These are phyloP conservation scores for Colletotrichum orchidophilum DNA, from an alignment of 2,329 filamentous ascomycete genomes.

Conservation along the genomic window DNA sequence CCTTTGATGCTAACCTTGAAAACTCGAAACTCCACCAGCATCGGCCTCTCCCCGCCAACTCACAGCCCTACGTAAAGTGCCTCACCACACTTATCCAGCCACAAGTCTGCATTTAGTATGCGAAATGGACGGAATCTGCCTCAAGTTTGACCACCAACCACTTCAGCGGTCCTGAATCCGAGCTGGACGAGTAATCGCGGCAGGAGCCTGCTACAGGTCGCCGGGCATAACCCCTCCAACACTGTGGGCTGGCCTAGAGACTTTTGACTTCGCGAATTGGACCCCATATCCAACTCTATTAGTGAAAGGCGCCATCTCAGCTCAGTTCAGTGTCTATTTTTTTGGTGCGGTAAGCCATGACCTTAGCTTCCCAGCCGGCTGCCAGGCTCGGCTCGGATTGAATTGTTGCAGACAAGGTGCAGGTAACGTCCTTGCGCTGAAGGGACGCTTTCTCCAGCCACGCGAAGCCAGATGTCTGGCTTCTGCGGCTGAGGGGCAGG, in stretches of 20 bases:
- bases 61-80: conserved; percentile 17
- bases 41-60: background rate
- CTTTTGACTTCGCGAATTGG: background rate
- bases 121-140: background rate
- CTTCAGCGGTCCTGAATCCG: background rate
- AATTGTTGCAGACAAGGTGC: background rate
- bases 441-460: background rate
- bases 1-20: background rate
- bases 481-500: background rate
- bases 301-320: background rate
- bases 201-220: background rate
- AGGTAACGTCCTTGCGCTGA: background rate
- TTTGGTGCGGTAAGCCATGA: background rate
- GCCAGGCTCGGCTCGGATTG: background rate
- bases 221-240: background rate
- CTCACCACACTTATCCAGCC: background rate
- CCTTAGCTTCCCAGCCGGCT: conserved; percentile 8
- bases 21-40: background rate
- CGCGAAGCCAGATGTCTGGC: background rate
- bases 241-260: background rate
- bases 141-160: background rate
- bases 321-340: background rate
- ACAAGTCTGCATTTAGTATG: background rate
- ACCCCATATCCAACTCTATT: background rate
- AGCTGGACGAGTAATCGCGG: background rate